phyloP scores from a whole-genome alignment of 257 asterid genomes.

The Craterostigma plantagineum region DNA sequence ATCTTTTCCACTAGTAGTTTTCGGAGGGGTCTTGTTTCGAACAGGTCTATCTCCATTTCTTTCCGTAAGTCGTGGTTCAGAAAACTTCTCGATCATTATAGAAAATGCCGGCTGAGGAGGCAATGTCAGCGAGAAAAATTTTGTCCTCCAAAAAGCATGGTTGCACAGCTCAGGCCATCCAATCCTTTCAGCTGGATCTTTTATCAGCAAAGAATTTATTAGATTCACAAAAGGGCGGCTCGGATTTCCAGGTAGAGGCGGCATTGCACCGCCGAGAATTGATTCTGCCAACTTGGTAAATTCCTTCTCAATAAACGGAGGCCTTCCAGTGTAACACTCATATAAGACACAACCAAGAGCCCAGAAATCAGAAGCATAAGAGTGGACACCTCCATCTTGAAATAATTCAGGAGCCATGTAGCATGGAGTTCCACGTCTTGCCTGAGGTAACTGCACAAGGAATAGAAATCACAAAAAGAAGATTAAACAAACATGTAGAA shows the following conservation, averaged over 20 bases:
- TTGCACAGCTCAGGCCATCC: constrained; percentile 83
- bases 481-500: neutral
- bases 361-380: constrained; percentile 96
- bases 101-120: constrained; percentile 89
- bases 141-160: constrained; percentile 84
- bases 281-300: constrained; percentile 77
- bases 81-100: constrained; percentile 52
- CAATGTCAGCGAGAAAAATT: constrained; percentile 34
- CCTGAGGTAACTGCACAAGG: constrained; percentile 63
- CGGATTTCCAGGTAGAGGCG: constrained; percentile 77
- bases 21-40: constrained; percentile 50
- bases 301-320: constrained; percentile 87
- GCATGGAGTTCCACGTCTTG: constrained; percentile 96
- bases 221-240: constrained; percentile 69
- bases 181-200: constrained; percentile 95
- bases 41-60: constrained; percentile 56
- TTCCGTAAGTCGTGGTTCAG: constrained; percentile 58
- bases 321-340: constrained; percentile 87
- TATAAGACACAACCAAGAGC: constrained; percentile 98
- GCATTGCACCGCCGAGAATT: constrained; percentile 65
- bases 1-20: constrained; percentile 34
- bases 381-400: constrained; percentile 95
- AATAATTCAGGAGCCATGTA: constrained; percentile 99
- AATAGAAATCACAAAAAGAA: constrained; percentile 4
- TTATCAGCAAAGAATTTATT: constrained; percentile 77